Percentiles rank a stretch among this genome's conserved stretches.
phyloP scores from a whole-genome alignment of 2,329 filamentous ascomycete genomes.

The Furcasterigmium furcatum region DNA sequence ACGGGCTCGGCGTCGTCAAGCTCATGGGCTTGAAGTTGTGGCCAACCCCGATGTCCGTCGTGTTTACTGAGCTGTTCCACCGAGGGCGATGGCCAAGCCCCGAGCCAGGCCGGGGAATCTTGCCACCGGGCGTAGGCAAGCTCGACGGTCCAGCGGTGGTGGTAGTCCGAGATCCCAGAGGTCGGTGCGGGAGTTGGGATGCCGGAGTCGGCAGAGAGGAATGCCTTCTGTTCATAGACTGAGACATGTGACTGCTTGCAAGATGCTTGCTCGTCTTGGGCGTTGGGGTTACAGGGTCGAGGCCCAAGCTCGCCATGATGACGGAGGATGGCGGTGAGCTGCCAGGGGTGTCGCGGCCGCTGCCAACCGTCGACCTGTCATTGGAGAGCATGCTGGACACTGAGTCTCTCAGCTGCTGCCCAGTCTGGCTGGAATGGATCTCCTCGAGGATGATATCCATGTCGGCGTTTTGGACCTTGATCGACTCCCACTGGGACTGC shows the following conservation, averaged over 20 bases:
- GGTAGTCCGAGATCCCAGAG: slow-evolving; percentile 33
- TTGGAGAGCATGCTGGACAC: slow-evolving; percentile 89
- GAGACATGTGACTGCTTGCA: slow-evolving; percentile 38
- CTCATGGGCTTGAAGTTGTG: slow-evolving; percentile 65
- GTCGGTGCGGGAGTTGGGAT: slow-evolving; percentile 36
- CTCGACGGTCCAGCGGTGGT: slow-evolving; percentile 47
- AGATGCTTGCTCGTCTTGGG: slow-evolving; percentile 29
- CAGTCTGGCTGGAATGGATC: slow-evolving; percentile 57
- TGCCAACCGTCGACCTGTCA: slow-evolving; percentile 69
- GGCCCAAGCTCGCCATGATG: slow-evolving; percentile 53
- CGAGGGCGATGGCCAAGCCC: slow-evolving; percentile 58
- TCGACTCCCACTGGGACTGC: slow-evolving; percentile 72
- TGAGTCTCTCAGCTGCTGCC: slow-evolving; percentile 82
- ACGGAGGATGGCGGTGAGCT: slow-evolving; percentile 63
- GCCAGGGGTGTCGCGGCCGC: slow-evolving; percentile 67
- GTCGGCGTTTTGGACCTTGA: slow-evolving; percentile 74
- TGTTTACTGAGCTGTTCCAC: slow-evolving; percentile 70
- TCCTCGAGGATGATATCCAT: slow-evolving; percentile 76
- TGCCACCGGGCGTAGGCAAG: slow-evolving; percentile 36
- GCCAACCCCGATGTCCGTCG: slow-evolving; percentile 59
- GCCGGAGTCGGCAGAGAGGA: slow-evolving; percentile 45
- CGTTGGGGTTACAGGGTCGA: slow-evolving; percentile 43
- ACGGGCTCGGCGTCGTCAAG: slow-evolving; percentile 57
- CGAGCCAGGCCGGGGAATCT: slow-evolving; percentile 39
- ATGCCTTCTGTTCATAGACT: slow-evolving; percentile 41